Evolutionary conservation across 2,329 filamentous ascomycete species (phyloP), one percentile per base, ranked within the genome.

Genomic region (Stachybotrys chlorohalonatus): DNA sequence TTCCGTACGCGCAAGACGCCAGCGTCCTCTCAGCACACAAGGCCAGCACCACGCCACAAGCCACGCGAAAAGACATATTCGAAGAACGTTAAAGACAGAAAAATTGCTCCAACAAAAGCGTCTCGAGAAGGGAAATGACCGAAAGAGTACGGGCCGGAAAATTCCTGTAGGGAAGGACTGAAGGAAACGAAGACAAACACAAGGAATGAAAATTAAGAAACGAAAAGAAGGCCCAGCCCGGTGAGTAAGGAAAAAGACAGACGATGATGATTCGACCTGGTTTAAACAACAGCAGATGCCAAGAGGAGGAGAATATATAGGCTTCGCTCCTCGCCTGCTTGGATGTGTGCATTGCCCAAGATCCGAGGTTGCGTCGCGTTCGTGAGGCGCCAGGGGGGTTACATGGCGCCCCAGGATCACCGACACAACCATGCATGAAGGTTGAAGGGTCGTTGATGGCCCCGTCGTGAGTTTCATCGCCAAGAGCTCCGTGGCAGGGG

Each of bases 1-100:
- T 75, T 53, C 72, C 72, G 42, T 75, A 70, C 7, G 70, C 70
- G 52, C 72, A 75, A 7, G 69, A 71, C 6, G 70, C 70, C 45
- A 68, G 54, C 11, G 51, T 55, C 32, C 57, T 52, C 2, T 62
- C 59, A 1, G 54, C 57, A 49, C 55, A 62, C 15, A 50, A 31
- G 48, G 31, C 48, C 17, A 32, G 16, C 16, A 50, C n/a, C 16
- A 31, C 48, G 31, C 46, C 46, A 16, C n/a, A 47, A 16, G 46
- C 46, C 7, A n/a, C 8, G 3, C 46, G 9, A 7, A 13, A 24
- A 47, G 46, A 11, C 46, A 47, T 47, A 24, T 11, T 47, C 24
- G 46, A 7, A 16, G 9, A n/a, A 11, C 17, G 46, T 47, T 47
- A n/a, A 42, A 42, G 36, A 42, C 3, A 3, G 8, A 9, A 9